Conservation (phyloP, 2,329 filamentous ascomycete genomes). For the Ilyonectria destructans region DNA sequence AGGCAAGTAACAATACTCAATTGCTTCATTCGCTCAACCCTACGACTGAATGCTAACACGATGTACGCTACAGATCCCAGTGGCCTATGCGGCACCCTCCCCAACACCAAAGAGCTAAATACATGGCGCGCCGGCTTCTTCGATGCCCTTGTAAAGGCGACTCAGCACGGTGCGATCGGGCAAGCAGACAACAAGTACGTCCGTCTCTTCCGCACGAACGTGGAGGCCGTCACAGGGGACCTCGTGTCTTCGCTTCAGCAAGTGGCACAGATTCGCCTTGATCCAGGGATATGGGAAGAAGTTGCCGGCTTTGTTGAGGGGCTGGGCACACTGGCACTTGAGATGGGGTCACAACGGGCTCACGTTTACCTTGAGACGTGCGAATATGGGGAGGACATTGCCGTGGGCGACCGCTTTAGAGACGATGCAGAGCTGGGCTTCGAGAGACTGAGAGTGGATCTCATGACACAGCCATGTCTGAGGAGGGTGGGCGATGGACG, state of each 20-base stretch:
- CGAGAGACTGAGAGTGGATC: conserved; percentile 17
- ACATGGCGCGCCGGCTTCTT: conserved; percentile 31
- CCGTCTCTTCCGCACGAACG: conserved; percentile 22
- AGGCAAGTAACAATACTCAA: conserved; percentile 12
- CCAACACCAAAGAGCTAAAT: conserved; percentile 33
- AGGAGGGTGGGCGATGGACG: conserved; percentile 34
- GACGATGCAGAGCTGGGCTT: conserved; percentile 22
- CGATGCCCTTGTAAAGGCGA: conserved; percentile 15
- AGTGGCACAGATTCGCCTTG: conserved; percentile 1
- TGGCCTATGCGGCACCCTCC: background rate
- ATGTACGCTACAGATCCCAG: conserved; percentile 7
- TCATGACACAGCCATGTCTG: conserved; percentile 37
- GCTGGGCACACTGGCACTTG: conserved; percentile 31
- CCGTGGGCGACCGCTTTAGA: conserved; percentile 24
- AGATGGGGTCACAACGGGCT: conserved; percentile 34
- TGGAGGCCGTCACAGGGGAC: conserved; percentile 19
- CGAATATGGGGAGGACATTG: conserved; percentile 19
- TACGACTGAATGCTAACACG: conserved; percentile 9
- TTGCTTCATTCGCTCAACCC: background rate
- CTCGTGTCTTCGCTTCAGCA: conserved; percentile 16
- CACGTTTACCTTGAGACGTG: conserved; percentile 34
- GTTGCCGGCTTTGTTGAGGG: conserved; percentile 26
- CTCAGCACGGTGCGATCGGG: background rate
- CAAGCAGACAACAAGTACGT: conserved; percentile 11
- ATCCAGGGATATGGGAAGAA: conserved; percentile 16